phyloP scores from a whole-genome alignment of 768 basidiomycete species.

The Pholiota molesta region DNA sequence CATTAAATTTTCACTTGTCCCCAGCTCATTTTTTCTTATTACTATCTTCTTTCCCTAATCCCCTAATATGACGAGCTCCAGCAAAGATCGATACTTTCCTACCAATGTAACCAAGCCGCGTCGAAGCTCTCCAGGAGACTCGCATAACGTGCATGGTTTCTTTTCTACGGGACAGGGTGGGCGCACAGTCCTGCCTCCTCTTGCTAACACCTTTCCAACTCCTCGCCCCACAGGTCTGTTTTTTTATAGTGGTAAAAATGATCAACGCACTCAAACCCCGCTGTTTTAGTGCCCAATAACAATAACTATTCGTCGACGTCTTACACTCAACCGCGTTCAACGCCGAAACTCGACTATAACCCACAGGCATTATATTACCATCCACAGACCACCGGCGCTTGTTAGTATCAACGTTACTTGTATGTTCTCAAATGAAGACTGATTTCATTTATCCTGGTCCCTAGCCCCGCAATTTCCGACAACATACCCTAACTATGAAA shows the following conservation, averaged over 20 bases:
- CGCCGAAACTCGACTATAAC: slow-evolving; percentile 51
- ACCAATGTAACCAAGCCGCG: slow-evolving; percentile 63
- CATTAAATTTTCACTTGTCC: slow-evolving; percentile 40
- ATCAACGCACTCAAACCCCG: slow-evolving; percentile 58
- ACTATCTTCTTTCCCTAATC: slow-evolving; percentile 52
- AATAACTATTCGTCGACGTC: slow-evolving; percentile 45
- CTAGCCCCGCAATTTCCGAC: slow-evolving; percentile 50
- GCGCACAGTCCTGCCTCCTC: slow-evolving; percentile 86
- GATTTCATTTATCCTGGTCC: slow-evolving; percentile 33
- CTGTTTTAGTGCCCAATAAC: slow-evolving; percentile 62
- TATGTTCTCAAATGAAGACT: slow-evolving; percentile 20
- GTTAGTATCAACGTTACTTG: slow-evolving; percentile 35
- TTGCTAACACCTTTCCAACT: slow-evolving; percentile 84
- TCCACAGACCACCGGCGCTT: slow-evolving; percentile 37
- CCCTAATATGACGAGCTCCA: slow-evolving; percentile 67
- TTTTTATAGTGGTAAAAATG: slow-evolving; percentile 53
- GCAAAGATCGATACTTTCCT: slow-evolving; percentile 63
- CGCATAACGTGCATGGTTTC: slow-evolving; percentile 59
- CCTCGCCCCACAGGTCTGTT: slow-evolving; percentile 91
- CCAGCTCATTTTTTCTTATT: slow-evolving; percentile 61
- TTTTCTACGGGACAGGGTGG: slow-evolving; percentile 85
- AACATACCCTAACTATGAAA: slow-evolving; percentile 54
- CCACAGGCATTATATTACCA: slow-evolving; percentile 46
- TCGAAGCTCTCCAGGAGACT: slow-evolving; percentile 70
- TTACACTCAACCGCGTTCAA: slow-evolving; percentile 67